These are phyloP conservation scores for Dentipellis sp. DNA, from an alignment of 768 basidiomycete species.

Conservation along the genomic window DNA sequence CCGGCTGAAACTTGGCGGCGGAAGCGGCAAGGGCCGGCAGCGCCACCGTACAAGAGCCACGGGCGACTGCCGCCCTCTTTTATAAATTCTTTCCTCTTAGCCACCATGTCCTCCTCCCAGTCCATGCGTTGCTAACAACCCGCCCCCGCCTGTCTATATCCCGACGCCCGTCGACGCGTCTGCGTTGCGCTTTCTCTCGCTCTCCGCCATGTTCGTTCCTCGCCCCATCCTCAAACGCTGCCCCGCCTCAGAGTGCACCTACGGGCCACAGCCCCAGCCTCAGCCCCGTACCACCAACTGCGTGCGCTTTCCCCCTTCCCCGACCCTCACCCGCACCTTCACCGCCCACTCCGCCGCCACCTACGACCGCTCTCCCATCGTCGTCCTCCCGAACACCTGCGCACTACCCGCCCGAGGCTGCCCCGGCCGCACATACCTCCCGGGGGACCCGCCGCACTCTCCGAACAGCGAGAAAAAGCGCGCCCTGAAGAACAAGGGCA, in stretches of 20 bases:
- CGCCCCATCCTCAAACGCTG: conserved; percentile 15
- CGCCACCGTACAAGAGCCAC: not conserved
- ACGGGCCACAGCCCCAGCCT: not conserved
- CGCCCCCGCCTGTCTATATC: conserved; percentile 3
- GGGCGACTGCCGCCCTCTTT: not conserved
- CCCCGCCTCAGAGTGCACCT: conserved; percentile 1
- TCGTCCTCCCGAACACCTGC: conserved; percentile 63
- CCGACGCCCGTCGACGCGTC: not conserved
- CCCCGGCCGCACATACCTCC: conserved; percentile 58
- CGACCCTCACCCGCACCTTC: conserved; percentile 28
- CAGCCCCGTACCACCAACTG: conserved; percentile 3
- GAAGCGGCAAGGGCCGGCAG: not conserved
- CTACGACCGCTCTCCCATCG: conserved; percentile 78
- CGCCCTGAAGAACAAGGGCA: conserved; percentile 19
- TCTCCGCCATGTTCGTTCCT: not conserved
- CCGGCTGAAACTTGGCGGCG: not conserved
- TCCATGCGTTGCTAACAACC: not conserved
- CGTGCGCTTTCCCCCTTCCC: conserved; percentile 41
- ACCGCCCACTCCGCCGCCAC: conserved; percentile 32
- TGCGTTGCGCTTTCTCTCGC: not conserved
- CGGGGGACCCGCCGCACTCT: conserved; percentile 26
- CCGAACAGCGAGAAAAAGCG: conserved; percentile 12
- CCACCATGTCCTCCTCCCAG: not conserved
- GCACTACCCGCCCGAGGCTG: conserved; percentile 74
- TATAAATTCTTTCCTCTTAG: not conserved